phyloP scores from a whole-genome alignment of 2,329 filamentous ascomycete genomes.

The Penicillium hordei region DNA sequence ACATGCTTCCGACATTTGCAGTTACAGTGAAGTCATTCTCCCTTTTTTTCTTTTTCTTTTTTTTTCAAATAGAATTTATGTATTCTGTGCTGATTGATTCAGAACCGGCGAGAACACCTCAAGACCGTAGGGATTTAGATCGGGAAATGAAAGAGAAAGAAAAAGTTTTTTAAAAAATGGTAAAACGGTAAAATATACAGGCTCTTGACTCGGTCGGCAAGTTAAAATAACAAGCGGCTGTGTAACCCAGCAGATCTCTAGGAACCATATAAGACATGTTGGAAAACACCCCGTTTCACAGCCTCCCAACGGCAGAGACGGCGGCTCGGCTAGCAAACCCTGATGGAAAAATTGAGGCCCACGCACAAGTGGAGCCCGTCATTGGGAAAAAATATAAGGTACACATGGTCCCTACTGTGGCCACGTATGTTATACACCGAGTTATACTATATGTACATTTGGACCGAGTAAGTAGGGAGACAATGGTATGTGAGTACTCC shows the following conservation, averaged over 20 bases:
- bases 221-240: constrained; percentile 13
- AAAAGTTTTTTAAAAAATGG: background rate
- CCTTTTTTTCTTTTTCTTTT: background rate
- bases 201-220: constrained; percentile 5
- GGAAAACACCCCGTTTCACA: constrained; percentile 16
- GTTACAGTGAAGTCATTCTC: background rate
- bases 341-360: constrained; percentile 8
- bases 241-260: constrained; percentile 14
- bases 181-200: background rate
- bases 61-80: too few species aligned
- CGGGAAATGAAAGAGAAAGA: background rate
- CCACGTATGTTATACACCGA: background rate
- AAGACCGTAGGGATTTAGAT: background rate
- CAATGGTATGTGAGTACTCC: background rate
- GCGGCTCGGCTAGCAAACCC: constrained; percentile 26
- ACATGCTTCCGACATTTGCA: constrained; percentile 1
- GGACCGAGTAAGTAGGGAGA: background rate
- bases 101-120: background rate
- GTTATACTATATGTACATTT: background rate
- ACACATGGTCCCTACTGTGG: background rate
- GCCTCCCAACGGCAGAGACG: constrained; percentile 14
- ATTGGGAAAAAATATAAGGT: background rate
- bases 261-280: constrained; percentile 3
- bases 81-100: background rate
- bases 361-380: constrained; percentile 11